phyloP scores from a whole-genome alignment of 2,329 filamentous ascomycete genomes.

The Trichophyton simii region DNA sequence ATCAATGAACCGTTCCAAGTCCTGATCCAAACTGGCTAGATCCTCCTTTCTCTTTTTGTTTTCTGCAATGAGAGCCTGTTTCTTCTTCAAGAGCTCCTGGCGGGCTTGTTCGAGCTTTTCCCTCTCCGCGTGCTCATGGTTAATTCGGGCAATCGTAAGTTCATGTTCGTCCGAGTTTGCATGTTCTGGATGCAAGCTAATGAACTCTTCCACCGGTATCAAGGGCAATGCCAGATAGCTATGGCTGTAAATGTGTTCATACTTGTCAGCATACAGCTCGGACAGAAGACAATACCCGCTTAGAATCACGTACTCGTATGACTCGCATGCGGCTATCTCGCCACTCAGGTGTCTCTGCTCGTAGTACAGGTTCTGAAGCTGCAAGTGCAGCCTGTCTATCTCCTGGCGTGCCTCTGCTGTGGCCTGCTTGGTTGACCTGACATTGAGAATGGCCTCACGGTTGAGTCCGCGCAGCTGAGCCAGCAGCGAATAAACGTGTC shows the following conservation, averaged over 20 bases:
- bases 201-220: conserved; percentile 70
- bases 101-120: conserved; percentile 75
- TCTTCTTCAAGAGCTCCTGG: conserved; percentile 61
- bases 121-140: conserved; percentile 76
- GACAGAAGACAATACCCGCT: neutral
- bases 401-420: conserved; percentile 82
- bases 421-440: conserved; percentile 70
- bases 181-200: conserved; percentile 62
- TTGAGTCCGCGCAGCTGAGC: conserved; percentile 72
- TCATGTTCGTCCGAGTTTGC: conserved; percentile 60
- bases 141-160: conserved; percentile 79
- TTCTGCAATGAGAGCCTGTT: conserved; percentile 55
- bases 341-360: conserved; percentile 83
- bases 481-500: conserved; percentile 64
- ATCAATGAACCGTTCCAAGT: conserved; percentile 88
- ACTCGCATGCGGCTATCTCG: conserved; percentile 82
- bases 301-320: conserved; percentile 58
- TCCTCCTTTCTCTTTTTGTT: conserved; percentile 94
- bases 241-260: conserved; percentile 45
- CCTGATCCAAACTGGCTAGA: conserved; percentile 76
- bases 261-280: neutral
- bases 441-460: conserved; percentile 64
- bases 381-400: conserved; percentile 80
- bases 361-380: conserved; percentile 92
- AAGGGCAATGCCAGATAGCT: conserved; percentile 78